Evolutionary conservation across 805 yeast species (phyloP).

Genomic region (Starmerella vaccinii): DNA sequence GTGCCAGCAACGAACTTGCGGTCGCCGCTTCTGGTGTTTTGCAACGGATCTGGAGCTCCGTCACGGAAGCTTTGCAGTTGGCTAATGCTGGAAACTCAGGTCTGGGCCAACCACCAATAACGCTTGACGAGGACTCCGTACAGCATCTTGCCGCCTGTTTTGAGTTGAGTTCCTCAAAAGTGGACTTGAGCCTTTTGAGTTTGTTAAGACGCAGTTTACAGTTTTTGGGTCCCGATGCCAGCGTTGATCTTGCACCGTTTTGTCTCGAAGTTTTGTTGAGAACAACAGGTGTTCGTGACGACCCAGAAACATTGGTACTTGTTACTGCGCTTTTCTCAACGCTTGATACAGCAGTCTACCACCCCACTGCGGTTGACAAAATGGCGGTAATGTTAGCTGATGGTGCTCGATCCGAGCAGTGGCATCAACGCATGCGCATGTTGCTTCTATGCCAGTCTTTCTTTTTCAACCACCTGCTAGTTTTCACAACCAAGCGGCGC

Average conservation of each 20-base stretch:
- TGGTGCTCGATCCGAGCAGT: conserved; percentile 30
- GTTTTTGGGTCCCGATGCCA: conserved; percentile 44
- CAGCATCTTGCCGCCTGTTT: background rate
- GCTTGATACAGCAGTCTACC: conserved; percentile 41
- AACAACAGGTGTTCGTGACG: conserved; percentile 62
- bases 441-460: conserved; percentile 62
- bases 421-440: conserved; percentile 56
- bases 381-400: conserved; percentile 27
- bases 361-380: conserved; percentile 36
- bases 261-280: conserved; percentile 62
- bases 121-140: background rate
- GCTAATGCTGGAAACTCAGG: background rate
- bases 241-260: conserved; percentile 42
- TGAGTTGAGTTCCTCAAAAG: conserved; percentile 2
- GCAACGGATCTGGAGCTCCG: background rate
- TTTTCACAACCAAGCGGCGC: conserved; percentile 41
- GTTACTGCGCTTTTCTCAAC: conserved; percentile 42
- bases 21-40: background rate
- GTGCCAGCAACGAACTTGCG: conserved; percentile 13
- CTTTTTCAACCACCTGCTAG: conserved; percentile 56
- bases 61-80: background rate
- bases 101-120: background rate
- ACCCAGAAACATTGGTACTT: conserved; percentile 43
- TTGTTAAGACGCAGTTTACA: conserved; percentile 37
- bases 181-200: conserved; percentile 14